Evolutionary conservation across 2,329 filamentous ascomycete species (phyloP), one percentile per base, ranked within the genome.

Genomic region (Diaporthe batatas): DNA sequence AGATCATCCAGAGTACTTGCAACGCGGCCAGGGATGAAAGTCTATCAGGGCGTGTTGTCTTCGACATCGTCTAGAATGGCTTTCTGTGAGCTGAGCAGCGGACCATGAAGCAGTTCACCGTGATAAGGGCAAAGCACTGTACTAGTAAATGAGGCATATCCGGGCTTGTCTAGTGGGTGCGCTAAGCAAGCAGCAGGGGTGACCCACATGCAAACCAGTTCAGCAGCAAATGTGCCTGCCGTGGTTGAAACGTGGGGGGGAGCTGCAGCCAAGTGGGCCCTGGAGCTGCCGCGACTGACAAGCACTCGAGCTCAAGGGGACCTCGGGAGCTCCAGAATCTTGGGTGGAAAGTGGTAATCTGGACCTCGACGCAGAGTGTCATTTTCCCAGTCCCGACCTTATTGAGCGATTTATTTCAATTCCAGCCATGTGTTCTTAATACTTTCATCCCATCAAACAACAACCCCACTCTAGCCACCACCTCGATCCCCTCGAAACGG

Each of bases 371-470:
- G 29, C 55, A 25, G 47, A 42, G n/a, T 51, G 47, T 59, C 73
- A 53, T 44, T 73, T 70, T 73, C 44, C 59, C 59, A 65, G 25
- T 32, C 65, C 53, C 25, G 25, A 39, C 54, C 44, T 68, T 29
- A 34, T 25, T 73, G 73, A 73, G 67, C 73, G 51, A 73, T 71
- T 71, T 68, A 59, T 11, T 71, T 62, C 67, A 68, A 29, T 64
- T 71, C 59, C 34, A 23, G 51, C 44, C 54, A 74, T 74, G 73
- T 71, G 18, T 54, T 51, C 65, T 47, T 73, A 73, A 65, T 68
- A n/a, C 67, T 53, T 62, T 18, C 34, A 8, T 34, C 36, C 29
- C 10, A 57, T 11, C 44, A n/a, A 34, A 23, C 59, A 51, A 34
- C 18, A 12, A 21, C 42, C 49, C 64, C 39, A 53, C 54, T 53